phyloP scores from a whole-genome alignment of 2,329 filamentous ascomycete genomes.

The Chaetomium olivaceum region DNA sequence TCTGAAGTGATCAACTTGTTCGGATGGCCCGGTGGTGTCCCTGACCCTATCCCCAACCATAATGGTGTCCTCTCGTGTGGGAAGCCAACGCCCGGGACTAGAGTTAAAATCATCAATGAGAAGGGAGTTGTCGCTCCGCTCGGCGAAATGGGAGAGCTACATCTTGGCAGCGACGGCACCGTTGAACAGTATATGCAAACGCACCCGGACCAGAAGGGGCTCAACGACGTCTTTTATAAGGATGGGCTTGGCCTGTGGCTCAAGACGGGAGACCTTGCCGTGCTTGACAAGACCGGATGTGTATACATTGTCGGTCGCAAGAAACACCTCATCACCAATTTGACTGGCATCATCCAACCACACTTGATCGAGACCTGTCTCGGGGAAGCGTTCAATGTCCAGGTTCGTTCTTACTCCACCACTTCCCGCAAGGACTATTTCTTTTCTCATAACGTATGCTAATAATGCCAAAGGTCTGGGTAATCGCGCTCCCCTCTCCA shows the following conservation, averaged over 20 bases:
- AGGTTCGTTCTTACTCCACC: background rate
- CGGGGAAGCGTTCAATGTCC: background rate
- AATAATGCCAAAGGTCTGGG: background rate
- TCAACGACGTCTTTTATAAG: background rate
- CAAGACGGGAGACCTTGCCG: background rate
- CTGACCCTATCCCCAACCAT: background rate
- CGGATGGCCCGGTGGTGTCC: background rate
- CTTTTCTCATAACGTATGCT: background rate
- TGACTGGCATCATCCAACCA: background rate
- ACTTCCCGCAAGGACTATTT: background rate
- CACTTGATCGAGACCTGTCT: background rate
- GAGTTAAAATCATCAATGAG: background rate
- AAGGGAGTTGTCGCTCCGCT: background rate
- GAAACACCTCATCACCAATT: background rate
- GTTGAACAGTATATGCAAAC: background rate
- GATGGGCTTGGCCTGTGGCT: background rate
- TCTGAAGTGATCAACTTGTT: background rate
- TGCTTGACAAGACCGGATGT: background rate
- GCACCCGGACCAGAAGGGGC: background rate
- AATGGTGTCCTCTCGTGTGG: background rate
- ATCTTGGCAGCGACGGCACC: background rate
- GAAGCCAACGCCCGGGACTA: background rate
- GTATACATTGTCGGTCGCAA: background rate
- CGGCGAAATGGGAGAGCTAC: background rate
- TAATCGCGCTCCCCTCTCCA: background rate